Evolutionary conservation across 148 eudicot genomes (phyloP), one percentile per base, ranked within the genome.

Genomic region (Vaccinium vitisidaea): DNA sequence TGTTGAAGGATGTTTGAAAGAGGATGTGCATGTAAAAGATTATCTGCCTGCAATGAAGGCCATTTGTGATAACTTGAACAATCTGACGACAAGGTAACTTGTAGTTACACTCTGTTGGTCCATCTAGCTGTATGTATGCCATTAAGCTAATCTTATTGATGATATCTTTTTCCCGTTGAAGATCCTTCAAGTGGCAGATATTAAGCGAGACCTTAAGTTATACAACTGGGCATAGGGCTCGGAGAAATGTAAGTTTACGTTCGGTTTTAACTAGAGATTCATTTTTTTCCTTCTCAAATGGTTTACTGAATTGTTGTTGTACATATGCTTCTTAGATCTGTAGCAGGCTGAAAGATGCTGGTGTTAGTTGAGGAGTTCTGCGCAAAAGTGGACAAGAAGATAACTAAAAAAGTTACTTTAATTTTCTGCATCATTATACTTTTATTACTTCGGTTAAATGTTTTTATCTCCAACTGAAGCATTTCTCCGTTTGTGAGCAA

Each of bases 121-220:
- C 58, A 48, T 25, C 50, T 67, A 19, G 50, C 73, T 84, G 18
- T 49, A 79, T 82, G 23, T 48, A 25, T 50, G 75, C 21, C 8
- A 25, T 61, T 77, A 58, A 59, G 55, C 76, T 77, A 19, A 82
- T 83, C 78, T 39, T 79, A 76, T 83, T 84, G 59, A 43, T 83
- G 54, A 15, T 49, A 2, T 79, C 11, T 80, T 84, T 81, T 82
- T 81, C 52, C 82, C 80, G 75, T 56, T 87, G 87, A 89, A 95
- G 99, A 98, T 94, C 91, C 94, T 93, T 87, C 93, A 93, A 75
- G 98, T 92, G 80, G 87, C 93, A 56, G 98, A 97, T 89, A 90
- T 97, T 69, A 97, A 97, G 87, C 87, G 82, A 83, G 96, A 91
- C 83, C 96, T 97, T 89, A 98, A 32, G 96, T 81, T 97, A 97